These are phyloP conservation scores for Phaffomyces opuntiae DNA, from an alignment of 805 yeast species.

Conservation along the genomic window DNA sequence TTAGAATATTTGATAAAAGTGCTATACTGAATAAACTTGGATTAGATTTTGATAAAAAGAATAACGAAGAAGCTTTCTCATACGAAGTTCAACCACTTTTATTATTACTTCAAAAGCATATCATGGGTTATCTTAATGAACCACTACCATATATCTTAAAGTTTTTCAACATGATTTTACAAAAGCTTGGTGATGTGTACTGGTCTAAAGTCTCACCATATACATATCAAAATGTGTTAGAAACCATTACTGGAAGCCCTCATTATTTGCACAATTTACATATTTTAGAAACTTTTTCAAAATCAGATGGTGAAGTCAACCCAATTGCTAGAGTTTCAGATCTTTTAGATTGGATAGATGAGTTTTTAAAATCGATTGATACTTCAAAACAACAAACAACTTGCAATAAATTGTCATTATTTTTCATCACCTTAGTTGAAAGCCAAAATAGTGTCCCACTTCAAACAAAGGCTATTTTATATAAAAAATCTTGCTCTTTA, in stretches of 20 bases:
- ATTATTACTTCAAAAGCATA: slow-evolving; percentile 41
- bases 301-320: slow-evolving; percentile 24
- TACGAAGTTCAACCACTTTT: slow-evolving; percentile 30
- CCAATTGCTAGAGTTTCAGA: slow-evolving; percentile 33
- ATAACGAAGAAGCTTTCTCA: slow-evolving; percentile 17
- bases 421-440: slow-evolving; percentile 35
- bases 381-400: slow-evolving; percentile 46
- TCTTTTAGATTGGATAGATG: slow-evolving; percentile 48
- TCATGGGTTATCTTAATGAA: slow-evolving; percentile 40
- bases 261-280: slow-evolving; percentile 33
- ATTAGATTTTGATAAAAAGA: slow-evolving; percentile 21
- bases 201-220: slow-evolving; percentile 54
- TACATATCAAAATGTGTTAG: slow-evolving; percentile 49
- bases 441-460: slow-evolving; percentile 27
- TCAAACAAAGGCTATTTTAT: slow-evolving; percentile 30
- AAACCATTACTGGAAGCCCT: slow-evolving; percentile 51
- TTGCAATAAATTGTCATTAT: slow-evolving; percentile 43
- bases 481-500: slow-evolving; percentile 22
- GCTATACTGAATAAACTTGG: slow-evolving; percentile 26
- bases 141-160: slow-evolving; percentile 43
- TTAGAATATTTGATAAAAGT: slow-evolving; percentile 29
- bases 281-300: slow-evolving; percentile 20
- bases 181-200: slow-evolving; percentile 35
- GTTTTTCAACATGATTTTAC: slow-evolving; percentile 39
- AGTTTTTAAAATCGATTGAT: slow-evolving; percentile 36